phyloP scores from a whole-genome alignment of 257 asterid species.

The Leptodermis oblonga region DNA sequence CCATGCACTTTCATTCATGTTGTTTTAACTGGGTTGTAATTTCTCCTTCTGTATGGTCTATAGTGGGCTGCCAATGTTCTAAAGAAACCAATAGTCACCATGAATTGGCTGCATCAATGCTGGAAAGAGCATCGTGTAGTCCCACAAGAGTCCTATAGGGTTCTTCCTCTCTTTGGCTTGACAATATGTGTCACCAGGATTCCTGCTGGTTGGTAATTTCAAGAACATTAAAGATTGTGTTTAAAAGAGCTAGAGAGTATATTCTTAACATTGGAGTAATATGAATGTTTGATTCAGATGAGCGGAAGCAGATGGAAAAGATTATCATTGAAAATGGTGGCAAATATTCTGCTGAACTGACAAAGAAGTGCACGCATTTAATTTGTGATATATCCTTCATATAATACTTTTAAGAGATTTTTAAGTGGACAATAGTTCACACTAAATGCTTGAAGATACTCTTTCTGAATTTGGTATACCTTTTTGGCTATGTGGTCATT shows the following conservation, averaged over 20 bases:
- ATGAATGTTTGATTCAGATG: conserved; percentile 47
- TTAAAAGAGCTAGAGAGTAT: conserved; percentile 13
- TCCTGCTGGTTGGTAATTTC: conserved; percentile 58
- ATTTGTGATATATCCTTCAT: conserved; percentile 82
- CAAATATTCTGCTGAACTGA: conserved; percentile 82
- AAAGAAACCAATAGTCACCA: conserved; percentile 79
- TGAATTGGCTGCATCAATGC: conserved; percentile 82
- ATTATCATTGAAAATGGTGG: conserved; percentile 77
- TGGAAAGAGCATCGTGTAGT: conserved; percentile 99
- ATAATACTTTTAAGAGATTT: neutral
- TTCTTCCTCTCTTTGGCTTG: conserved; percentile 88
- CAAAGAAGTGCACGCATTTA: conserved; percentile 88
- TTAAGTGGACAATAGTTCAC: neutral
- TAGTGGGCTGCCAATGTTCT: conserved; percentile 82
- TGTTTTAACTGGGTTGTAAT: conserved; percentile 18
- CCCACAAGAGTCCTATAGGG: conserved; percentile 80
- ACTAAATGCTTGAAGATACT: neutral
- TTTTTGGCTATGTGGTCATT: neutral
- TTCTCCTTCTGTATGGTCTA: conserved; percentile 20
- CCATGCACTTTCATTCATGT: conserved; percentile 12
- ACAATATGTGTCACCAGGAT: conserved; percentile 76
- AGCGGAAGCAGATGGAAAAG: conserved; percentile 75
- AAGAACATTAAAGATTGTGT: neutral
- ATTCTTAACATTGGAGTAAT: conserved; percentile 5
- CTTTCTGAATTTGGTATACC: neutral